Base-by-base conservation (phyloP, 345 rosid genomes). In the Gossypium rotundifolium region DNA sequence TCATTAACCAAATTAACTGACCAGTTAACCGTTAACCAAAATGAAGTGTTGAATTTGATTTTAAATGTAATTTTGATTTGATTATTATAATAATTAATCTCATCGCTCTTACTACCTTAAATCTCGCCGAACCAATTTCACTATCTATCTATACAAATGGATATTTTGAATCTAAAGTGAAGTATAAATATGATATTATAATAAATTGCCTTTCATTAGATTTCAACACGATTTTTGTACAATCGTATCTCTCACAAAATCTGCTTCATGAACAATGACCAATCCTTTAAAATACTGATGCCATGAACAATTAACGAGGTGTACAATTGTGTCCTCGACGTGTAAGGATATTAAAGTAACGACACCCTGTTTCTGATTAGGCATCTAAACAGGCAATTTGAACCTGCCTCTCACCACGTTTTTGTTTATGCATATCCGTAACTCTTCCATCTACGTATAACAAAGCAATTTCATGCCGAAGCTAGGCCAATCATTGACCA, bases 331-430 rank as follows among this genome's bases (percentile, higher is more conserved):
- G 18, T 61, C 33, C 42, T 75, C 58, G 79, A 74, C 76, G 76
- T 13, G 86, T 74, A 11, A 80, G 60, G 14, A 78, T 62, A 76
- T 80, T 79, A 7, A 8, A 83, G 83, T 14, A 82, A 81, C 1
- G 87, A 83, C 27, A 81, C 81, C 57, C 89, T 33, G 40, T 5
- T 78, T 71, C 83, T 79, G 1, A 84, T 77, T 42, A 86, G 72
- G 57, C 84, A 54, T 73, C 83, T 83, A 60, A 81, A 83, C 14
- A 83, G 46, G 67, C 76, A 27, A 72, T 83, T 77, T 46, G 85
- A 49, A 20, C 77, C 76, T 16, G 74, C 71, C 54, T 87, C 86
- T 2, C 25, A 33, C 38, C 38, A 33, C 38, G 38, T 33, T 33
- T 33, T 33, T 33, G 6, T 33, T 33, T 33, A 33, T 33, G 1